Percentiles rank a stretch among this genome's conserved stretches.
phyloP scores from a whole-genome alignment of 495 filamentous ascomycete species.

The Penicillium steckii region DNA sequence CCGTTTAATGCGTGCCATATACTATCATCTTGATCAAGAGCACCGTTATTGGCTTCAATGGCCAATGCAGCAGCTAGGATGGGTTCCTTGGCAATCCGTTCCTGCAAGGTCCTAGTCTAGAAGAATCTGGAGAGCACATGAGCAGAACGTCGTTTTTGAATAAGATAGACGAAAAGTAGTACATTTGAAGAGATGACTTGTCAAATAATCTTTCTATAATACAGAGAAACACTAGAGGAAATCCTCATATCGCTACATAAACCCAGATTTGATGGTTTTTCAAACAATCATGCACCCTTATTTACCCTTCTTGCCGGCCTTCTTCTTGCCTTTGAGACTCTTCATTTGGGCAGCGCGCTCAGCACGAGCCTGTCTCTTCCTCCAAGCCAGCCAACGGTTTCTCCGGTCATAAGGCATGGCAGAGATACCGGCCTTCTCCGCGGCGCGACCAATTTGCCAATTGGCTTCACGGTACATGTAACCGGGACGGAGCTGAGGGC shows the following conservation, averaged over 20 bases:
- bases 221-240: conserved; percentile 35
- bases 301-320: conserved; percentile 42
- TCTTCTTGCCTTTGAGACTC: conserved; percentile 55
- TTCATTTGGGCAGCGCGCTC: conserved; percentile 56
- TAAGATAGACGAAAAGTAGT: too few species aligned
- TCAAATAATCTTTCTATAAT: conserved; percentile 37
- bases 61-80: conserved; percentile 43
- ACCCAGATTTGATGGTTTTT: conserved; percentile 19
- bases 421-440: conserved; percentile 56
- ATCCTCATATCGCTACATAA: conserved; percentile 35
- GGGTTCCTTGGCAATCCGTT: conserved; percentile 21
- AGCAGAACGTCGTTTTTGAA: too few species aligned
- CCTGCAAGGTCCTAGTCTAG: too few species aligned
- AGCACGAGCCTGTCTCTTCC: conserved; percentile 53
- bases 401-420: conserved; percentile 51
- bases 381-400: conserved; percentile 64
- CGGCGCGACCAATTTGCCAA: conserved; percentile 75
- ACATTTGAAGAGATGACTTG: conserved; percentile 18
- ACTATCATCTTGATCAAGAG: conserved; percentile 32
- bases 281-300: conserved; percentile 30
- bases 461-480: conserved; percentile 84
- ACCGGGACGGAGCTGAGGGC: conserved; percentile 58
- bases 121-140: too few species aligned
- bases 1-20: conserved; percentile 37
- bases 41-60: conserved; percentile 42